Percentiles rank a stretch among this genome's conserved stretches.
Evolutionary conservation across 2,329 filamentous ascomycete genomes (phyloP).

Genomic region (Sclerotinia borealis): DNA sequence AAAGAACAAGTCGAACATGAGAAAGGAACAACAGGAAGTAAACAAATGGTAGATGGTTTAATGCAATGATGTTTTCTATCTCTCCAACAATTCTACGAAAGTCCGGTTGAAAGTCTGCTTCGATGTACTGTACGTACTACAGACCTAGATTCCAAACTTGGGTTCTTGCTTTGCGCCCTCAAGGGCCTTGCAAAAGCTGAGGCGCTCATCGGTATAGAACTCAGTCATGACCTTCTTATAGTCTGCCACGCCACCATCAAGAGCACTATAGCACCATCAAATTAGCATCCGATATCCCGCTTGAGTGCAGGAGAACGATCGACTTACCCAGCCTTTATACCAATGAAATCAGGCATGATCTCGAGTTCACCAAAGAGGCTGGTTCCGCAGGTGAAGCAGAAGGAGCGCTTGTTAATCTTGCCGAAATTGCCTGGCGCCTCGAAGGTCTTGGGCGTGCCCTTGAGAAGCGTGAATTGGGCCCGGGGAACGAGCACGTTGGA

Average conservation of each 20-base stretch:
- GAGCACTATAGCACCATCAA: neutral
- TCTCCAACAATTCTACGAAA: no score
- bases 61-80: no score
- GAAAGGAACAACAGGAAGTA: no score
- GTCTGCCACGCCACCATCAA: slow-evolving; percentile 40
- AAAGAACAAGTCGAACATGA: no score
- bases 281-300: neutral
- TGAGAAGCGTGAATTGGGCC: slow-evolving; percentile 42
- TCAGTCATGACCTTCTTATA: slow-evolving; percentile 42
- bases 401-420: slow-evolving; percentile 51
- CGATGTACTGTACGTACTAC: no score
- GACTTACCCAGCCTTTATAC: slow-evolving; percentile 44
- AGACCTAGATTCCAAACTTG: slow-evolving; percentile 10
- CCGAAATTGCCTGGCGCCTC: slow-evolving; percentile 44
- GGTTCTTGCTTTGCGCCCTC: slow-evolving; percentile 45
- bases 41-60: no score
- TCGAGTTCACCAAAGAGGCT: slow-evolving; percentile 47
- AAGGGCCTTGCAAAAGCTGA: slow-evolving; percentile 38
- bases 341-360: slow-evolving; percentile 44
- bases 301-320: neutral
- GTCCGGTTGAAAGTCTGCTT: no score
- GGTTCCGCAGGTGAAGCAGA: slow-evolving; percentile 47
- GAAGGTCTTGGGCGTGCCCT: slow-evolving; percentile 43
- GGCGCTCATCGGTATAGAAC: slow-evolving; percentile 47
- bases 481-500: slow-evolving; percentile 47